phyloP scores from a whole-genome alignment of 1,284 basidiomycete species.

The Pisolithus thermaeus region DNA sequence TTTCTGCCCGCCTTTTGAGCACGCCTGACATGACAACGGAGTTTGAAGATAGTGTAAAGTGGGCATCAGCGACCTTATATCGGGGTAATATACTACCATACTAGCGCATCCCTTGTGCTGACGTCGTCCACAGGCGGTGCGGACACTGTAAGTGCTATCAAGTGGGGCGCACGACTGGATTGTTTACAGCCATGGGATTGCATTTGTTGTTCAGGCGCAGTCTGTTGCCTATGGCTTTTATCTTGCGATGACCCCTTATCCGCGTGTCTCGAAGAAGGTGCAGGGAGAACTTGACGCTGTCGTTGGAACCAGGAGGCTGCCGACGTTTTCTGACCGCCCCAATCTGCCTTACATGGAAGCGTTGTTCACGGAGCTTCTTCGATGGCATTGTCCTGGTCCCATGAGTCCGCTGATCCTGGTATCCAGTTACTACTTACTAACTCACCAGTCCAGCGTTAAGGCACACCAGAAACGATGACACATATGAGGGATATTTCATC shows the following conservation, averaged over 20 bases:
- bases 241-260: constrained; percentile 21
- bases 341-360: constrained; percentile 24
- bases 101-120: neutral
- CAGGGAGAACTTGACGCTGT: constrained; percentile 55
- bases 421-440: neutral
- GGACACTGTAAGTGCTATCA: constrained; percentile 11
- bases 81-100: constrained; percentile 32
- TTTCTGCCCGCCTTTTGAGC: constrained; percentile 42
- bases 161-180: neutral
- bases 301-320: constrained; percentile 38
- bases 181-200: neutral
- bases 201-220: constrained; percentile 4
- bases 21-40: constrained; percentile 35
- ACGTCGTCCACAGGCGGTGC: constrained; percentile 8
- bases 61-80: constrained; percentile 52
- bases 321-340: constrained; percentile 23
- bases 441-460: constrained; percentile 32
- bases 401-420: constrained; percentile 29
- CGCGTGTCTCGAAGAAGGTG: constrained; percentile 34
- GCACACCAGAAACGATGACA: constrained; percentile 41
- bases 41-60: constrained; percentile 48
- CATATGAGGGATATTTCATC: constrained; percentile 19
- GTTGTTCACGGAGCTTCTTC: constrained; percentile 44
- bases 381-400: constrained; percentile 53
- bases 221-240: constrained; percentile 12